These are phyloP conservation scores for Teunomyces aglyptinius DNA, from an alignment of 805 yeast genomes.

Conservation along the genomic window DNA sequence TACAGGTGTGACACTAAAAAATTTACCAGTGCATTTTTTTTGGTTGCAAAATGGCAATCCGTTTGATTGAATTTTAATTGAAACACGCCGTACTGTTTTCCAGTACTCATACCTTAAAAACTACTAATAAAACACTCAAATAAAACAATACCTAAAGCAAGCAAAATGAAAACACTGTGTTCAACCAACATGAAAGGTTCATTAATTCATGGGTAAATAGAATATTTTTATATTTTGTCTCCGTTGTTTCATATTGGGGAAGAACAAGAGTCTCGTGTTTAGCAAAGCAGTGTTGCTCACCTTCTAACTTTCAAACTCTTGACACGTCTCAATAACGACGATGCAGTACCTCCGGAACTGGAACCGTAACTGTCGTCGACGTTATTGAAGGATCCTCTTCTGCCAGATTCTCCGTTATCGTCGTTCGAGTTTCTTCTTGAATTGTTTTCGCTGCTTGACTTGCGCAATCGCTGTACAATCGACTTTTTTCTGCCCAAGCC, in stretches of 20 bases:
- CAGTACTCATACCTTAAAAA: not conserved
- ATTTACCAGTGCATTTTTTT: not conserved
- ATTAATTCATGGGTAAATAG: not conserved
- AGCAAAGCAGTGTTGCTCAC: conserved; percentile 10
- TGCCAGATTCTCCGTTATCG: conserved; percentile 10
- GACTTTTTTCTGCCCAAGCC: conserved; percentile 81
- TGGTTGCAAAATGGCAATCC: not conserved
- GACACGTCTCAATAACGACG: conserved; percentile 74
- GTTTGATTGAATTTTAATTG: not conserved
- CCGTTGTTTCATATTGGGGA: not conserved
- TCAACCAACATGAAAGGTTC: not conserved
- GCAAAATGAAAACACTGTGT: not conserved
- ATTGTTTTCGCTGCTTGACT: conserved; percentile 32
- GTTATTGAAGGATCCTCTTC: conserved; percentile 13
- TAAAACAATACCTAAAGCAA: not conserved
- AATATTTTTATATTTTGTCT: not conserved
- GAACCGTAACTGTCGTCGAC: conserved; percentile 11
- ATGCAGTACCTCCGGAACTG: conserved; percentile 9
- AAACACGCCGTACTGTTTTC: not conserved
- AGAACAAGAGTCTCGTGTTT: not conserved
- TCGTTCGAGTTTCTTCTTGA: conserved; percentile 35
- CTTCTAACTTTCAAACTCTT: conserved; percentile 79
- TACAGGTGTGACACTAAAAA: not conserved
- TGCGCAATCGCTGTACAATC: conserved; percentile 63
- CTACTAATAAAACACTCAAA: not conserved